Evolutionary conservation across 768 basidiomycete species (phyloP).

Genomic region (Grammothele lineata): DNA sequence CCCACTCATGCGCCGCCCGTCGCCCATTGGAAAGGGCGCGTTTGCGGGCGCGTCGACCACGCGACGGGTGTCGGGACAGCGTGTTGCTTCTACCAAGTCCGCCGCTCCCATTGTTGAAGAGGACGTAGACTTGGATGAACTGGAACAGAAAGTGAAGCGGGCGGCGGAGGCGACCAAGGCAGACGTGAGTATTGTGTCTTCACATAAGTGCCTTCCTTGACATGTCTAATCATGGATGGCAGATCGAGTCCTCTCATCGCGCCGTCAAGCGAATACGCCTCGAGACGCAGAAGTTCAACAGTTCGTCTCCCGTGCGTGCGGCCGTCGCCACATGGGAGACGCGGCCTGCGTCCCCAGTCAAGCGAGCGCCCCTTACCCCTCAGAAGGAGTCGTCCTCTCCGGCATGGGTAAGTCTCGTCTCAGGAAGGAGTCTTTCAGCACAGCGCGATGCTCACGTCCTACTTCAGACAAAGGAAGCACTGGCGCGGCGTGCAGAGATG

Average conservation of each 20-base stretch:
- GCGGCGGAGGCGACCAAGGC: slow-evolving; percentile 53
- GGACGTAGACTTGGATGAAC: slow-evolving; percentile 15
- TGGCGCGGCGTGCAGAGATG: slow-evolving; percentile 82
- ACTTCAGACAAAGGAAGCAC: slow-evolving; percentile 65
- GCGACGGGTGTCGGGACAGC: slow-evolving; percentile 19
- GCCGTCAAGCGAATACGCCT: slow-evolving; percentile 72
- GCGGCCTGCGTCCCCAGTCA: slow-evolving; percentile 52
- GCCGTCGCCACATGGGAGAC: slow-evolving; percentile 14
- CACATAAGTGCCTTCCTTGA: no score
- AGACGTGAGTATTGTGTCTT: slow-evolving; percentile 46
- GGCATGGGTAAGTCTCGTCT: slow-evolving; percentile 41
- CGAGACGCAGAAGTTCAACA: slow-evolving; percentile 48
- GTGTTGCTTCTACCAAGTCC: slow-evolving; percentile 3
- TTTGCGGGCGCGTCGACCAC: slow-evolving; percentile 14
- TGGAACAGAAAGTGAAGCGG: slow-evolving; percentile 45
- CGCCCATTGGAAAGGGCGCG: slow-evolving; percentile 33
- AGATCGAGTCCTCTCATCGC: slow-evolving; percentile 72
- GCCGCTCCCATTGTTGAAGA: slow-evolving; percentile 7
- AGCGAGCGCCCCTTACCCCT: slow-evolving; percentile 39
- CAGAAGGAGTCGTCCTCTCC: slow-evolving; percentile 34
- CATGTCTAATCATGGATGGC: background rate
- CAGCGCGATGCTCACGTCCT: no score
- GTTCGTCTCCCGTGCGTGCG: slow-evolving; percentile 11
- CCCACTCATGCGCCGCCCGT: slow-evolving; percentile 32
- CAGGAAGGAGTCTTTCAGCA: no score